These are phyloP conservation scores for Neocallimastix lanati DNA, from an alignment of 192 early-diverging fungal species.

Conservation along the genomic window DNA sequence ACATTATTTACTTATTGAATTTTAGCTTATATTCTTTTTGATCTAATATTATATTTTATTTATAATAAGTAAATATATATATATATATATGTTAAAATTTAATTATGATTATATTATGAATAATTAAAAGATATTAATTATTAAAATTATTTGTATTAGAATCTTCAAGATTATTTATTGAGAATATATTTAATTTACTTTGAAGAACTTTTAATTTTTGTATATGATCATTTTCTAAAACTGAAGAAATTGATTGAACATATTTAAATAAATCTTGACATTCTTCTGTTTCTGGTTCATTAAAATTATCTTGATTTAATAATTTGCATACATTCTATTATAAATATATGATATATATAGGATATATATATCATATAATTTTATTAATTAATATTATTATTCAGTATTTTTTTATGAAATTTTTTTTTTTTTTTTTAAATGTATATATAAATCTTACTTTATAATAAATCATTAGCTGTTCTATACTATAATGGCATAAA, in stretches of 20 bases:
- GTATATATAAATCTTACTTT: not conserved
- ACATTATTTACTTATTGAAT: not conserved
- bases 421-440: too few species aligned
- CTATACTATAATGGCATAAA: not conserved
- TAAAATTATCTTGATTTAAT: not conserved
- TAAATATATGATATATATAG: too few species aligned
- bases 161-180: not conserved
- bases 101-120: too few species aligned
- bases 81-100: too few species aligned
- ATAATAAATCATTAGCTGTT: not conserved
- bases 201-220: not conserved
- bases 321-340: not conserved
- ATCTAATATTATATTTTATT: not conserved
- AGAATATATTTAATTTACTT: not conserved
- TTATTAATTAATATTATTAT: too few species aligned
- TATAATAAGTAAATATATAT: too few species aligned
- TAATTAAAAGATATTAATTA: too few species aligned
- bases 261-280: not conserved
- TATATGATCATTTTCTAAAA: not conserved
- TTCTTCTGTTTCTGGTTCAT: not conserved
- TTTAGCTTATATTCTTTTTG: not conserved
- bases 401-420: too few species aligned
- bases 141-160: too few species aligned
- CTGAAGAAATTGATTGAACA: not conserved
- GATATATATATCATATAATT: too few species aligned